Conservation (phyloP, 2,329 filamentous ascomycete genomes). For the Karstenula rhodostoma region DNA sequence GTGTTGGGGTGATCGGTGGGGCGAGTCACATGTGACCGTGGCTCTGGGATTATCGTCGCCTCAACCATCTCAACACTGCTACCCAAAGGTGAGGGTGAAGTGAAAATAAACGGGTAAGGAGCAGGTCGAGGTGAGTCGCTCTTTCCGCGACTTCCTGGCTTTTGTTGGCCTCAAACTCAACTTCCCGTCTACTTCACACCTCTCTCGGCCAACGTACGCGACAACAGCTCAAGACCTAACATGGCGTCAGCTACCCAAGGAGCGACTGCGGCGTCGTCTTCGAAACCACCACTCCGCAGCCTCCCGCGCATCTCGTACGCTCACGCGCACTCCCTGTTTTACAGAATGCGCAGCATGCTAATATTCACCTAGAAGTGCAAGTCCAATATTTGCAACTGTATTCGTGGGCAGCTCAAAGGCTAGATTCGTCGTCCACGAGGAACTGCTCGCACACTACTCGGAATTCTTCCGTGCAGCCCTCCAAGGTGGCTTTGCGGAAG, state of each 20-base stretch:
- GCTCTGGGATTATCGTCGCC: too few relatives aligned
- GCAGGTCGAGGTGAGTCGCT: background rate
- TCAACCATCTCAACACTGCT: too few relatives aligned
- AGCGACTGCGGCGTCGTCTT: too few relatives aligned
- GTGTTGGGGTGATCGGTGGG: too few relatives aligned
- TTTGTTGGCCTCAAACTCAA: background rate
- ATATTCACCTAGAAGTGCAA: background rate
- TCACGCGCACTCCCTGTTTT: background rate
- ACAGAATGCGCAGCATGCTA: background rate
- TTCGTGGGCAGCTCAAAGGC: conserved; percentile 8
- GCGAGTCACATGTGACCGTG: too few relatives aligned
- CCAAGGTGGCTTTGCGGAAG: conserved; percentile 16
- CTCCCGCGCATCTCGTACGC: background rate
- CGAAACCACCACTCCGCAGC: background rate
- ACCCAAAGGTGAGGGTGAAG: too few relatives aligned
- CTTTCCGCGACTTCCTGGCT: background rate
- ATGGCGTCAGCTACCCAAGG: background rate
- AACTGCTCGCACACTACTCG: conserved; percentile 22
- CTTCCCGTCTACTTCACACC: background rate
- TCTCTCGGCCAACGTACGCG: background rate
- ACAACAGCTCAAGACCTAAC: too few relatives aligned
- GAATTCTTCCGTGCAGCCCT: conserved; percentile 29
- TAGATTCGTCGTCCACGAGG: conserved; percentile 17
- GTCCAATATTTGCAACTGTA: conserved; percentile 8
- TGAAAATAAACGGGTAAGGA: too few relatives aligned